These are phyloP conservation scores for Phialophora verrucosa DNA, from an alignment of 2,329 filamentous ascomycete species.

Conservation along the genomic window DNA sequence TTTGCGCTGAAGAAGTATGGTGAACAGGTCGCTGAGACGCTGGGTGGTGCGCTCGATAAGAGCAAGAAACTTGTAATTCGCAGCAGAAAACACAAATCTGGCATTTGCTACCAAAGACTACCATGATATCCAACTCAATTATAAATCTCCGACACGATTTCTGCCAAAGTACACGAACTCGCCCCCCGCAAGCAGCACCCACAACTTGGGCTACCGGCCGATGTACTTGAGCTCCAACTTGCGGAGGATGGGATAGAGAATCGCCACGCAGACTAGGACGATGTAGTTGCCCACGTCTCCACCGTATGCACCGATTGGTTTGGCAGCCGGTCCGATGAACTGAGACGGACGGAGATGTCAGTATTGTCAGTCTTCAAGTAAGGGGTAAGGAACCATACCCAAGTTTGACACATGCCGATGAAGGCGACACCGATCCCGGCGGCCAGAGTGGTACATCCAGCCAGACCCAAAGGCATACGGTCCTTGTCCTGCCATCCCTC, in stretches of 20 bases:
- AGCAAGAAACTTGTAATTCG: too few species aligned
- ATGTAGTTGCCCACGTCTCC: slow-evolving; percentile 36
- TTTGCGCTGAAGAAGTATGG: too few species aligned
- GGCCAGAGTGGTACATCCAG: slow-evolving; percentile 27
- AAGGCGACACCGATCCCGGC: slow-evolving; percentile 27
- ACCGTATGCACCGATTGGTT: slow-evolving; percentile 32
- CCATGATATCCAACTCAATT: too few species aligned
- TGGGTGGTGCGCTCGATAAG: too few species aligned
- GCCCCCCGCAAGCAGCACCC: too few species aligned
- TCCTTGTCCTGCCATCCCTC: slow-evolving; percentile 36
- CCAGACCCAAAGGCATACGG: slow-evolving; percentile 36
- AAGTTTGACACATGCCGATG: slow-evolving; percentile 38
- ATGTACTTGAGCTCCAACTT: slow-evolving; percentile 28
- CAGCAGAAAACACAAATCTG: too few species aligned
- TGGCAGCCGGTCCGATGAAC: slow-evolving; percentile 33
- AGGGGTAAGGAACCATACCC: slow-evolving; percentile 29
- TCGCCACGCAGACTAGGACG: slow-evolving; percentile 20
- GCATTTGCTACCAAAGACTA: too few species aligned
- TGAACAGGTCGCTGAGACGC: too few species aligned
- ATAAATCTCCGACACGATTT: too few species aligned
- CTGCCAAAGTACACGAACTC: too few species aligned
- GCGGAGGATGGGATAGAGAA: slow-evolving; percentile 31
- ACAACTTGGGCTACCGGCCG: slow-evolving; percentile 15
- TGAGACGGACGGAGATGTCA: background rate
- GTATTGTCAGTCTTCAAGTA: background rate